Evolutionary conservation across 306 rosid genomes (phyloP), one percentile per base, ranked within the genome.

Genomic region (Sophora flavescens): DNA sequence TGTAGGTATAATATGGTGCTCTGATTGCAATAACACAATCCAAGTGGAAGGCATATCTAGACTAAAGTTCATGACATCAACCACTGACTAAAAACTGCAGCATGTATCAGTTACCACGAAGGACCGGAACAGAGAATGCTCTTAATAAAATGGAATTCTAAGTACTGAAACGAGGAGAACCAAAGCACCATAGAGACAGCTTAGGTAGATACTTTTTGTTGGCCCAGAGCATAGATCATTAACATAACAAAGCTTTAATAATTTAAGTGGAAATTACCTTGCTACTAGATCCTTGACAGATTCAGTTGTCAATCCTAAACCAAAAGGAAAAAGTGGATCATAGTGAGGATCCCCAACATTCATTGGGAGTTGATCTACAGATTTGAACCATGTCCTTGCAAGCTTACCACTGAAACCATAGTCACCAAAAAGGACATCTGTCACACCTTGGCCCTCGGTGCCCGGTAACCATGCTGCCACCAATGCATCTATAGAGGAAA

Each of bases 391-490:
- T 56, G 99, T 92, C 75, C 97, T 89, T 8, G 99, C 79, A 78
- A 92, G 96, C 77, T 92, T 92, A 48, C 97, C 97, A 8, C 80
- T 90, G 82, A 92, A 95, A 38, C 93, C 99, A 72, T 88, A 80
- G 76, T 90, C 97, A 51, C 97, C 97, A 52, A 81, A 95, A 51
- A 95, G 97, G 67, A 86, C 90, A 82, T 92, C 99, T 4, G 92
- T 74, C 76, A 95, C 85, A 16, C 99, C 99, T 80, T 84, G 96
- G 77, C 99, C 99, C 68, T 95, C 97, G 0, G 92, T 81, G 51
- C 97, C 97, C 0, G 99, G 99, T 83, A 95, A 82, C 99, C 99
- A 95, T 53, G 97, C 97, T 5, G 96, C 97, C 54, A 95, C 91
- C 70, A 92, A 75, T 45, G 90, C 91, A 70, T 92, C 92, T 53